Percentiles rank a stretch among this genome's conserved stretches.
These are phyloP conservation scores for Pseudonitzschia delicatissima DNA, from an alignment of 108 stramenopile genomes.

Conservation along the genomic window DNA sequence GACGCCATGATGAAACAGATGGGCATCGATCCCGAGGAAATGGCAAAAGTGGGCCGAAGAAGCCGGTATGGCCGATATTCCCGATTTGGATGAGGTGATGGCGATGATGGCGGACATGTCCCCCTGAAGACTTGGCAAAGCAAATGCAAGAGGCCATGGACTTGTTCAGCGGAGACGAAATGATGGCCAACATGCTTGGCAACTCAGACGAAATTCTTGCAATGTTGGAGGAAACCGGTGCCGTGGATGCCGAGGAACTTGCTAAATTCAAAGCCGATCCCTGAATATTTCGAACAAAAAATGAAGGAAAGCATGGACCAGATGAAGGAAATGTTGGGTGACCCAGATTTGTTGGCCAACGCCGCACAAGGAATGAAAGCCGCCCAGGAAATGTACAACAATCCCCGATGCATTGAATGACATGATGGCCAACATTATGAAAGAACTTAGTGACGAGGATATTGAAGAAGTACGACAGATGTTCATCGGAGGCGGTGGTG, in stretches of 20 bases:
- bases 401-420: slow-evolving; percentile 46
- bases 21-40: slow-evolving; percentile 19
- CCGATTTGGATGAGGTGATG: slow-evolving; percentile 47
- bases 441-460: slow-evolving; percentile 60
- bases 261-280: slow-evolving; percentile 71
- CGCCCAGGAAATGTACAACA: slow-evolving; percentile 50
- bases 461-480: slow-evolving; percentile 80
- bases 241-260: slow-evolving; percentile 58
- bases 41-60: slow-evolving; percentile 33
- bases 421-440: slow-evolving; percentile 46
- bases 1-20: slow-evolving; percentile 49
- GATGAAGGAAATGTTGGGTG: slow-evolving; percentile 65
- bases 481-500: slow-evolving; percentile 53
- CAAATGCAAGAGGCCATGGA: slow-evolving; percentile 81
- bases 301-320: slow-evolving; percentile 73
- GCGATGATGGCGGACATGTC: slow-evolving; percentile 70
- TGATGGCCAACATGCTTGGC: slow-evolving; percentile 47
- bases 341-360: slow-evolving; percentile 55
- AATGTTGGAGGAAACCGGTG: slow-evolving; percentile 62
- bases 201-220: slow-evolving; percentile 68
- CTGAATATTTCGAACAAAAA: slow-evolving; percentile 68
- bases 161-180: slow-evolving; percentile 54
- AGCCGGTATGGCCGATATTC: slow-evolving; percentile 25
- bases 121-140: slow-evolving; percentile 60
- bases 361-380: slow-evolving; percentile 69